Evolutionary conservation across 805 yeast genomes (phyloP).

Genomic region (Metschnikowia proteae): DNA sequence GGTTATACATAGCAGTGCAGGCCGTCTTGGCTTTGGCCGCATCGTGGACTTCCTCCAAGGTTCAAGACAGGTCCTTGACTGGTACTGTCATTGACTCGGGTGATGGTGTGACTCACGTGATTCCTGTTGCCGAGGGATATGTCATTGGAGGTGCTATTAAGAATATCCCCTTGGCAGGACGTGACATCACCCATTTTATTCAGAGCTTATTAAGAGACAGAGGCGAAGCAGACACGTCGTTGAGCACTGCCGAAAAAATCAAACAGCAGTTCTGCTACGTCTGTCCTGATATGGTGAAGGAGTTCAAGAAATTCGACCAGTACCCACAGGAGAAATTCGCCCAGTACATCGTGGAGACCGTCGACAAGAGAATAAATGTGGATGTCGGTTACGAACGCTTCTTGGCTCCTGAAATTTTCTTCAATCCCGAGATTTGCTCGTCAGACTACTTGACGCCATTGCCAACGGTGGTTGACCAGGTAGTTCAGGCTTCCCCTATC

Average conservation of each 20-base stretch:
- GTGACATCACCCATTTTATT: slow-evolving; percentile 92
- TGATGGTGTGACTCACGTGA: slow-evolving; percentile 98
- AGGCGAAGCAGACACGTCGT: slow-evolving; percentile 90
- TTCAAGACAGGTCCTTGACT: slow-evolving; percentile 88
- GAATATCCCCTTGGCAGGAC: slow-evolving; percentile 97
- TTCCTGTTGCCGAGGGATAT: slow-evolving; percentile 98
- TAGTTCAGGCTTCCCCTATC: slow-evolving; percentile 91
- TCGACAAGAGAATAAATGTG: slow-evolving; percentile 60
- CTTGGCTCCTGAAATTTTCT: slow-evolving; percentile 98
- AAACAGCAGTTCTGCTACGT: slow-evolving; percentile 97
- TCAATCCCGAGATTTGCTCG: slow-evolving; percentile 95
- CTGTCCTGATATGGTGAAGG: slow-evolving; percentile 95
- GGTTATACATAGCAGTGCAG: slow-evolving; percentile 96
- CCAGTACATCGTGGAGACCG: slow-evolving; percentile 83
- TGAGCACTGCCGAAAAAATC: slow-evolving; percentile 94
- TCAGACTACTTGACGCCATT: slow-evolving; percentile 93
- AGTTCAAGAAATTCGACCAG: slow-evolving; percentile 89
- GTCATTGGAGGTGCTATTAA: slow-evolving; percentile 97
- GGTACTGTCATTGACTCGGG: slow-evolving; percentile 99
- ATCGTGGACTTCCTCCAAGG: slow-evolving; percentile 97
- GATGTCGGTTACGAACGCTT: slow-evolving; percentile 98
- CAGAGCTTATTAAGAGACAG: slow-evolving; percentile 93
- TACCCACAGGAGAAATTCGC: slow-evolving; percentile 88
- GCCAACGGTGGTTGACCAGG: slow-evolving; percentile 93
- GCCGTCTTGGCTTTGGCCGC: slow-evolving; percentile 98